phyloP scores from a whole-genome alignment of 2,329 filamentous ascomycete genomes.

The Thelonectria rubi region DNA sequence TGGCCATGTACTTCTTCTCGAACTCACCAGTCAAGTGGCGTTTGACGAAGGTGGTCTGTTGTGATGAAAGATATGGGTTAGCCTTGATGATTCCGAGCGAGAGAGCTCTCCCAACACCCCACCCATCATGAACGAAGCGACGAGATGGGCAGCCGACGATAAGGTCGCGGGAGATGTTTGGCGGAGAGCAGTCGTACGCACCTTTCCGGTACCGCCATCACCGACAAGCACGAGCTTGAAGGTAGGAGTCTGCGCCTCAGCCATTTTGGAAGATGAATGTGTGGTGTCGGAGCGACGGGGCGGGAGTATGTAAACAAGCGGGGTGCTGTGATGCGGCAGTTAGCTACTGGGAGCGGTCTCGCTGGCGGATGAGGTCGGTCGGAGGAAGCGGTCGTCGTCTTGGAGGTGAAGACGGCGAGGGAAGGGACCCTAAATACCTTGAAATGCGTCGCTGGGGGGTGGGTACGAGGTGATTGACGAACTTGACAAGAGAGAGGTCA shows the following conservation, averaged over 20 bases:
- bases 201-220: slow-evolving; percentile 99
- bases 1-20: slow-evolving; percentile 99
- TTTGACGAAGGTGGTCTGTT: slow-evolving; percentile 99
- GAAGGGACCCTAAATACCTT: slow-evolving; percentile 38
- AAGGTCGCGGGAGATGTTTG: slow-evolving; percentile 32
- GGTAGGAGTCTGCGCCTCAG: slow-evolving; percentile 71
- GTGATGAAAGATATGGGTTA: slow-evolving; percentile 29
- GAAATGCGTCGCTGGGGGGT: slow-evolving; percentile 41
- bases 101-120: slow-evolving; percentile 23
- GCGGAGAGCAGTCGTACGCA: slow-evolving; percentile 51
- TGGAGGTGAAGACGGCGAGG: slow-evolving; percentile 29
- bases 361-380: slow-evolving; percentile 29
- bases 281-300: slow-evolving; percentile 39
- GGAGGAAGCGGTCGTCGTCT: slow-evolving; percentile 26
- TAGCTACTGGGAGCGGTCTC: slow-evolving; percentile 42
- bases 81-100: slow-evolving; percentile 22
- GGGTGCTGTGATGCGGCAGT: slow-evolving; percentile 51
- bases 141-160: slow-evolving; percentile 36
- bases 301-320: slow-evolving; percentile 58
- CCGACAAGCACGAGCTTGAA: slow-evolving; percentile 99
- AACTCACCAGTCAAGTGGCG: slow-evolving; percentile 99
- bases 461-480: slow-evolving; percentile 48
- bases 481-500: slow-evolving; percentile 48
- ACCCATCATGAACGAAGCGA: slow-evolving; percentile 27
- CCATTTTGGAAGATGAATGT: slow-evolving; percentile 64